These are phyloP conservation scores for Cystobasidiaceae sp. DNA, from an alignment of 1,284 basidiomycete genomes.

Conservation along the genomic window DNA sequence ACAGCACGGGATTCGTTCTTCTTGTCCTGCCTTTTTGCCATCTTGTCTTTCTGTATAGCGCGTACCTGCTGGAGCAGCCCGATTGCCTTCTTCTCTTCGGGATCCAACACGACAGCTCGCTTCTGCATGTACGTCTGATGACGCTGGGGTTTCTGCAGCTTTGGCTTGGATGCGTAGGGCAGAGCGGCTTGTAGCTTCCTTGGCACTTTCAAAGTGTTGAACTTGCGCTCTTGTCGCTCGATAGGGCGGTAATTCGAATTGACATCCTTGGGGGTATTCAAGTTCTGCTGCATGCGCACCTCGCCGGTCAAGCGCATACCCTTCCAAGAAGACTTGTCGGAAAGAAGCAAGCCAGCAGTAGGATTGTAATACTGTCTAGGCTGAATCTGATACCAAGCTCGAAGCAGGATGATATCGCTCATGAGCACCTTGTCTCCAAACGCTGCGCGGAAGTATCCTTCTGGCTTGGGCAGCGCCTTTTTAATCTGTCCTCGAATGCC, in stretches of 20 bases:
- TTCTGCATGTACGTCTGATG: slow-evolving; percentile 76
- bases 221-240: slow-evolving; percentile 72
- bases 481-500: slow-evolving; percentile 96
- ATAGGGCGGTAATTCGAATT: slow-evolving; percentile 84
- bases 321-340: slow-evolving; percentile 69
- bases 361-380: slow-evolving; percentile 96
- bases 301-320: slow-evolving; percentile 96
- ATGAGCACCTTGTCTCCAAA: slow-evolving; percentile 97
- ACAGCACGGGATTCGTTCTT: slow-evolving; percentile 59
- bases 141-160: slow-evolving; percentile 67
- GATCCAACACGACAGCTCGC: slow-evolving; percentile 88
- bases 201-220: slow-evolving; percentile 85
- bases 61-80: slow-evolving; percentile 93
- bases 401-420: slow-evolving; percentile 92
- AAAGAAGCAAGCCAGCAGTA: slow-evolving; percentile 80
- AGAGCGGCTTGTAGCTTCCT: slow-evolving; percentile 81
- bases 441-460: slow-evolving; percentile 90
- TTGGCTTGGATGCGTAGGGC: slow-evolving; percentile 90
- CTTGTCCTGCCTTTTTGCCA: slow-evolving; percentile 69
- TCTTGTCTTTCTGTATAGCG: slow-evolving; percentile 83
- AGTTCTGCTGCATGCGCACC: slow-evolving; percentile 72
- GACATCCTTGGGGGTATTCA: slow-evolving; percentile 74
- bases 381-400: slow-evolving; percentile 94
- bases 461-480: slow-evolving; percentile 87
- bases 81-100: slow-evolving; percentile 87